Base-by-base conservation (phyloP, 140 eudicot species). In the Erigeron philadelphicus region DNA sequence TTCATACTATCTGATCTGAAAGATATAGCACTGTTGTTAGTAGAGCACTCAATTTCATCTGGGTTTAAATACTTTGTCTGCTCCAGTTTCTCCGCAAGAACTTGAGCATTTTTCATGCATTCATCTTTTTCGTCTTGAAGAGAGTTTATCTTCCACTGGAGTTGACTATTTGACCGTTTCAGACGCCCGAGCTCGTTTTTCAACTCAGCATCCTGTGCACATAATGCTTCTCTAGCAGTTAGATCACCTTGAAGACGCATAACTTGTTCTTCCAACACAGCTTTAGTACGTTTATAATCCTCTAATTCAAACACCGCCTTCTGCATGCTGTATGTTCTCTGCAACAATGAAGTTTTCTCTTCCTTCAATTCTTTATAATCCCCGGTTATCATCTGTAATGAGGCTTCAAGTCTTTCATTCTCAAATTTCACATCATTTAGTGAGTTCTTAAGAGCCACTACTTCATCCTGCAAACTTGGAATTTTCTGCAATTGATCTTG, bases 201-300 rank as follows among this genome's bases (percentile, higher is more conserved):
- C 67, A 85, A 76, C 81, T 88, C 89, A 18, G 87, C 79, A 21
- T 81, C 89, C 40, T 83, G 76, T 62, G 85, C 85, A 57, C 86
- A 81, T 52, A 83, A 70, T 45, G 87, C 95, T 76, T 85, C 93
- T 77, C 85, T 81, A 45, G 95, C 95, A 31, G 81, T 84, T 53
- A 88, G 64, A 63, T 88, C 95, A 45, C 92, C 95, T 59, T 81
- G 85, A 69, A 88, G 79, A 73, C 92, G 81, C 72, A 88, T 60
- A 68, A 88, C 16, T 63, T 88, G 83, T 80, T 88, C 95, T 73
- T 88, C 87, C 62, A 88, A 74, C 21, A 89, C 85, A 73, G 71
- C 67, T 62, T 71, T 83, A 64, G 64, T 70, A 40, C 76, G 85
- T 57, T 72, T 71, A 75, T 72, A 76, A 21, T 85, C 81, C 76